Evolutionary conservation across 352 stramenopile genomes (phyloP).

Genomic region (Peronospora farinosa): DNA sequence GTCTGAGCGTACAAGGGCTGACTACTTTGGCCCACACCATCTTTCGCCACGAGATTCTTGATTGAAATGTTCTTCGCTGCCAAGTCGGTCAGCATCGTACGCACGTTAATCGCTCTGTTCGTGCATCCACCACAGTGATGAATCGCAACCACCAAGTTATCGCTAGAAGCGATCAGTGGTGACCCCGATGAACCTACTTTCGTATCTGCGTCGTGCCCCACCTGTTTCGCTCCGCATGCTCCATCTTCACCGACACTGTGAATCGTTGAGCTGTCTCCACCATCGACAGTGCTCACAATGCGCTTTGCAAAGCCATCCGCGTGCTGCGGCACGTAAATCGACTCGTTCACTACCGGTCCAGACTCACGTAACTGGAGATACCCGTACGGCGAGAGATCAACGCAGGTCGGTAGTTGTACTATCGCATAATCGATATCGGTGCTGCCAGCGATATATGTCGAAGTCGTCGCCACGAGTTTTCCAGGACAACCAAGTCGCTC

Average conservation of each 20-base stretch:
- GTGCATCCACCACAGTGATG: slow-evolving; percentile 51
- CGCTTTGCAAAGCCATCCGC: slow-evolving; percentile 46
- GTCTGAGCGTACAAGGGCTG: slow-evolving; percentile 19
- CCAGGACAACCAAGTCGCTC: slow-evolving; percentile 38
- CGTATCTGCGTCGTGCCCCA: slow-evolving; percentile 44
- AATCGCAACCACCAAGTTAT: slow-evolving; percentile 48
- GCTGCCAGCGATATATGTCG: slow-evolving; percentile 39
- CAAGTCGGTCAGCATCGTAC: slow-evolving; percentile 36
- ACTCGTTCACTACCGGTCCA: slow-evolving; percentile 34
- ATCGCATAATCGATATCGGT: slow-evolving; percentile 48
- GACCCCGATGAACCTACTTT: slow-evolving; percentile 42
- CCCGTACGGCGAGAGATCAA: slow-evolving; percentile 34
- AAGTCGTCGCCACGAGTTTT: slow-evolving; percentile 35
- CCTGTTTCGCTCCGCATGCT: slow-evolving; percentile 34
- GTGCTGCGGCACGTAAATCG: slow-evolving; percentile 63
- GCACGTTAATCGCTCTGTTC: slow-evolving; percentile 41
- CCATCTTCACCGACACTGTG: slow-evolving; percentile 23
- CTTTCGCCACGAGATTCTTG: slow-evolving; percentile 26
- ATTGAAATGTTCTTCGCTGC: slow-evolving; percentile 30
- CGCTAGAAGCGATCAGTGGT: slow-evolving; percentile 30
- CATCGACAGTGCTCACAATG: slow-evolving; percentile 36
- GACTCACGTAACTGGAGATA: slow-evolving; percentile 47
- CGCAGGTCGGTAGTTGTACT: slow-evolving; percentile 40
- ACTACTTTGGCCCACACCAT: slow-evolving; percentile 5
- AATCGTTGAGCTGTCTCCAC: slow-evolving; percentile 25